A percentile compares a stretch with the other conserved stretches of the same genome.
These are phyloP conservation scores for Penicillium sp. DNA, from an alignment of 2,329 filamentous ascomycete species.

Conservation along the genomic window DNA sequence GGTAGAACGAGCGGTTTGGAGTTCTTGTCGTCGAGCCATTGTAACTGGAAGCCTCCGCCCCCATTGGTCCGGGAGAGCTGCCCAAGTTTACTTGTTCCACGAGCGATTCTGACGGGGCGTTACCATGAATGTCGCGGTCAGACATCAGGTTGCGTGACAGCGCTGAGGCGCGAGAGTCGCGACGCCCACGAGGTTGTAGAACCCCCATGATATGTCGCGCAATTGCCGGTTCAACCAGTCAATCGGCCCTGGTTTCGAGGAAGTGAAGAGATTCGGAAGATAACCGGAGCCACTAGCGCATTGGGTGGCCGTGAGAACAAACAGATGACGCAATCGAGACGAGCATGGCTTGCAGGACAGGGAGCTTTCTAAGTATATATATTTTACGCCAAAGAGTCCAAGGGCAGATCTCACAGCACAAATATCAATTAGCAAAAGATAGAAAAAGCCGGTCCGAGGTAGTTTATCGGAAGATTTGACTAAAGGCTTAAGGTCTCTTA, in stretches of 20 bases:
- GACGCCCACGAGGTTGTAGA: constrained; percentile 29
- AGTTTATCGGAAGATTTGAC: constrained; percentile 3
- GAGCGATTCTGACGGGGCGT: constrained; percentile 19
- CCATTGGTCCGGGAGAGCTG: constrained; percentile 26
- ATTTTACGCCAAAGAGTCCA: background rate
- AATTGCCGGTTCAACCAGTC: constrained; percentile 4
- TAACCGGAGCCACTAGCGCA: constrained; percentile 20
- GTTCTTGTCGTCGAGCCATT: constrained; percentile 38
- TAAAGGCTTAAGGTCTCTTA: constrained; percentile 3
- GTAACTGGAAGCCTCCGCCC: constrained; percentile 30
- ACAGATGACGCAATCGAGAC: constrained; percentile 20
- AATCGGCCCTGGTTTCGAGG: background rate
- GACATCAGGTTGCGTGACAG: constrained; percentile 24
- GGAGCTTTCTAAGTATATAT: background rate
- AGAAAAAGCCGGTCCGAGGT: background rate
- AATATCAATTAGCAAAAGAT: constrained; percentile 9
- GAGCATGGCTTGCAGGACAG: background rate
- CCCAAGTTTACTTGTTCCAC: constrained; percentile 31
- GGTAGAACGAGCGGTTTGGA: constrained; percentile 45
- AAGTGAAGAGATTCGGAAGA: constrained; percentile 13
- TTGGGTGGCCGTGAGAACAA: constrained; percentile 9
- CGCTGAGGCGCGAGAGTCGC: constrained; percentile 29
- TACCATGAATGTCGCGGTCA: constrained; percentile 20
- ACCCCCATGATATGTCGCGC: constrained; percentile 27
- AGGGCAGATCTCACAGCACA: background rate